These are phyloP conservation scores for Capsicum chinense DNA, from an alignment of 257 asterid species.

Conservation along the genomic window DNA sequence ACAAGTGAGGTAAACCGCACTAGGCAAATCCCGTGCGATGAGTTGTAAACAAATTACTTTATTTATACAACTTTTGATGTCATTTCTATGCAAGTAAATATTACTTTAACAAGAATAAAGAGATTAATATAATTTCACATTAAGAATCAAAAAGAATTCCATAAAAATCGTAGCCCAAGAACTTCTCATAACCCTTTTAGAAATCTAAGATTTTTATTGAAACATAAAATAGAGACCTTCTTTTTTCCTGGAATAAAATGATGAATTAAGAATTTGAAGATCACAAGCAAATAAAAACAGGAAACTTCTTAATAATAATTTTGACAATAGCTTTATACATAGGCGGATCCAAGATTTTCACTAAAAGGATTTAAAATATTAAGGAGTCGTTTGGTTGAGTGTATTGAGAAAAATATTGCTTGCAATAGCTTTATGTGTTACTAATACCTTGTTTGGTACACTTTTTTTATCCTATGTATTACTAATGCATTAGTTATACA, in stretches of 20 bases:
- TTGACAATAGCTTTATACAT: background rate
- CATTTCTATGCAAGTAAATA: background rate
- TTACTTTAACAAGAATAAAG: background rate
- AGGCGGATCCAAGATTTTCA: background rate
- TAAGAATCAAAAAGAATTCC: background rate
- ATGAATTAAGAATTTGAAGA: background rate
- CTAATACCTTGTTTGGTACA: too few relatives aligned
- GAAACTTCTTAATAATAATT: background rate
- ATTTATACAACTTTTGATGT: background rate
- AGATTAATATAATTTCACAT: slow-evolving; percentile 12
- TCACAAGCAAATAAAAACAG: background rate
- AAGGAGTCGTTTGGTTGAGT: background rate
- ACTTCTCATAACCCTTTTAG: background rate
- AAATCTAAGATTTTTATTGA: background rate
- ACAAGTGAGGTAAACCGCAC: background rate
- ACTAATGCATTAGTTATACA: too few relatives aligned
- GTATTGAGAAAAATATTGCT: too few relatives aligned
- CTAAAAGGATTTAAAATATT: background rate
- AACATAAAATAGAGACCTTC: background rate
- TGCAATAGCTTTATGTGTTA: too few relatives aligned
- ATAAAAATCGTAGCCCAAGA: background rate
- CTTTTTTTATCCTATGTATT: too few relatives aligned
- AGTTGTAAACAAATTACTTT: background rate
- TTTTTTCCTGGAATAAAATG: background rate
- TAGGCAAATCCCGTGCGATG: background rate